Conservation (phyloP, 139 green algal species). For the Chlorella sp. region DNA sequence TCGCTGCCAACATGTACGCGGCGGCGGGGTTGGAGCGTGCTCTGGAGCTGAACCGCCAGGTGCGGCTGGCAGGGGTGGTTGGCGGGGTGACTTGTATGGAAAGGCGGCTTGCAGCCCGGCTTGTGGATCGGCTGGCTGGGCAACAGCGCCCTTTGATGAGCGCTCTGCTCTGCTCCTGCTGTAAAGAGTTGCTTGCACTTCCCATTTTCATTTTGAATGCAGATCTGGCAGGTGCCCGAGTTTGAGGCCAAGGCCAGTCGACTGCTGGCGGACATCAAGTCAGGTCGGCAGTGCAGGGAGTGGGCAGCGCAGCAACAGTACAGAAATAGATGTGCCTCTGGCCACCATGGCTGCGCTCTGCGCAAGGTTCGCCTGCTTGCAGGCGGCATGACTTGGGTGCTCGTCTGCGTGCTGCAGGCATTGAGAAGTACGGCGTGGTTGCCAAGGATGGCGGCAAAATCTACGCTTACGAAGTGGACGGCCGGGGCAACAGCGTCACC, state of each 20-base stretch:
- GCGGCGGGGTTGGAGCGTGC: slow-evolving; percentile 56
- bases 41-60: slow-evolving; percentile 51
- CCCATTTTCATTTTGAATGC: too few species aligned
- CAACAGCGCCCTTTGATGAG: too few species aligned
- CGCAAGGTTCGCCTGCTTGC: not conserved
- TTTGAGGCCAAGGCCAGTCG: too few species aligned
- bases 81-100: too few species aligned
- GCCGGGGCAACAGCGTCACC: slow-evolving; percentile 32
- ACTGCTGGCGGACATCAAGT: not conserved
- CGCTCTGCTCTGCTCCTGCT: too few species aligned
- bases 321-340: not conserved
- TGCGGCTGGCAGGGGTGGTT: not conserved
- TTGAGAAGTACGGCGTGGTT: slow-evolving; percentile 51
- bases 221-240: not conserved
- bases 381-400: not conserved
- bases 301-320: too few species aligned
- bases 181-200: not conserved
- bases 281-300: not conserved
- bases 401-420: slow-evolving; percentile 32
- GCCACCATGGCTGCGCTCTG: not conserved
- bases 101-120: too few species aligned
- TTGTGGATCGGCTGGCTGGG: not conserved
- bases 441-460: slow-evolving; percentile 23
- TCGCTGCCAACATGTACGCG: slow-evolving; percentile 62
- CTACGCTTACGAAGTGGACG: slow-evolving; percentile 76